Evolutionary conservation across 495 filamentous ascomycete species (phyloP).

Genomic region (Hyphodiscus hymeniophilus): DNA sequence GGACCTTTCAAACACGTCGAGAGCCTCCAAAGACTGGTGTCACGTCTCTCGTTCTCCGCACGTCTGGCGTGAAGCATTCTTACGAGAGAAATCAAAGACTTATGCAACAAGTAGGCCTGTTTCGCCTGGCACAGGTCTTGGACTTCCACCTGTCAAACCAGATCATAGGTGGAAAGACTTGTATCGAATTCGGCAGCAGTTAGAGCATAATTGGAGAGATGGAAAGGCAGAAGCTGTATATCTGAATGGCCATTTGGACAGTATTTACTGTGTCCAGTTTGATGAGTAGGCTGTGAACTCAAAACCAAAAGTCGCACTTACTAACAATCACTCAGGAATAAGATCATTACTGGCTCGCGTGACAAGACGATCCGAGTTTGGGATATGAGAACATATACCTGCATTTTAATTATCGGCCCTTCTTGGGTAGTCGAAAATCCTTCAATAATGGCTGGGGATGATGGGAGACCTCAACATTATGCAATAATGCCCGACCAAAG

Average conservation of each 20-base stretch:
- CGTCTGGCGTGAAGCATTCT: conserved; percentile 74
- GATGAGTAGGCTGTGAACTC: conserved; percentile 63
- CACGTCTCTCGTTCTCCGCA: conserved; percentile 51
- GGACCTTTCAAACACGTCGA: conserved; percentile 51
- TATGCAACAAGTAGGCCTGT: conserved; percentile 41
- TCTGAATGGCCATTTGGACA: conserved; percentile 85
- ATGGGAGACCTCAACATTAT: conserved; percentile 36
- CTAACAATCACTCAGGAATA: conserved; percentile 46
- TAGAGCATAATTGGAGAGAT: conserved; percentile 71
- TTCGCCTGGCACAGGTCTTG: conserved; percentile 36
- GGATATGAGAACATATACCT: conserved; percentile 81
- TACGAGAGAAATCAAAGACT: conserved; percentile 50
- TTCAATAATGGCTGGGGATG: conserved; percentile 34
- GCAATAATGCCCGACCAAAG: conserved; percentile 33
- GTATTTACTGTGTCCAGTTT: conserved; percentile 95
- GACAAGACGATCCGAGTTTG: conserved; percentile 93
- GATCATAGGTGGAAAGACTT: conserved; percentile 76
- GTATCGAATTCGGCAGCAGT: conserved; percentile 62
- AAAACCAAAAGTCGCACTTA: conserved; percentile 16
- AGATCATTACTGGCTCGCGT: conserved; percentile 93
- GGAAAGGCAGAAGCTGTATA: conserved; percentile 76
- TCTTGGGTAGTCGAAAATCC: conserved; percentile 37
- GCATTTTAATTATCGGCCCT: conserved; percentile 68
- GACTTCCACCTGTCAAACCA: conserved; percentile 39
- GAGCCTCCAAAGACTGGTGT: conserved; percentile 58